phyloP scores from a whole-genome alignment of 441 rosid species.

The Adansonia grandidieri region DNA sequence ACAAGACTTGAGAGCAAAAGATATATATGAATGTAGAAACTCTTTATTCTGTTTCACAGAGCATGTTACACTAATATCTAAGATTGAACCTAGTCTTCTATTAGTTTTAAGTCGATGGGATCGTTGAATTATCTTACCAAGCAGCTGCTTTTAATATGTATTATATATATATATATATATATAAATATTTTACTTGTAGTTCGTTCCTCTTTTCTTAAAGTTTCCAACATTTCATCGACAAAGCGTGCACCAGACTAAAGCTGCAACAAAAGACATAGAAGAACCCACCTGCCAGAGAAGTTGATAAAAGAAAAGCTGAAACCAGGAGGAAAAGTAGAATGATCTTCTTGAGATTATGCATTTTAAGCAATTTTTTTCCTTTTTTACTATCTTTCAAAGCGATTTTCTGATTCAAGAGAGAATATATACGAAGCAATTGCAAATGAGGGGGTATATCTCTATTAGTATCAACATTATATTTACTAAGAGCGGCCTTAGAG shows the following conservation, averaged over 20 bases:
- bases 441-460: conserved; percentile 20
- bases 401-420: conserved; percentile 21
- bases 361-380: background rate
- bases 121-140: background rate
- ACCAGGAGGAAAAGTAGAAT: conserved; percentile 65
- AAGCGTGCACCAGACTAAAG: conserved; percentile 26
- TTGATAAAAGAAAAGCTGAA: conserved; percentile 54
- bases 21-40: no score
- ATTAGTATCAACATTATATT: conserved; percentile 18
- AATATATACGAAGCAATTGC: background rate
- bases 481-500: conserved; percentile 25
- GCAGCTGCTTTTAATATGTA: no score
- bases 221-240: conserved; percentile 8
- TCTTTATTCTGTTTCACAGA: background rate
- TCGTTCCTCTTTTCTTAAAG: background rate
- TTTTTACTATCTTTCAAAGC: conserved; percentile 11
- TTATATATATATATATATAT: no score
- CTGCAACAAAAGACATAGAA: conserved; percentile 26
- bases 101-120: background rate
- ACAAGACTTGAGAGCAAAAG: no score
- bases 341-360: conserved; percentile 50
- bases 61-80: background rate
- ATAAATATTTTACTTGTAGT: background rate
- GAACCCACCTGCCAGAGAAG: conserved; percentile 62
- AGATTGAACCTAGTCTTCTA: background rate